Evolutionary conservation across 257 asterid species (phyloP), one percentile per base, ranked within the genome.

Genomic region (Nyctanthes arbortristis): DNA sequence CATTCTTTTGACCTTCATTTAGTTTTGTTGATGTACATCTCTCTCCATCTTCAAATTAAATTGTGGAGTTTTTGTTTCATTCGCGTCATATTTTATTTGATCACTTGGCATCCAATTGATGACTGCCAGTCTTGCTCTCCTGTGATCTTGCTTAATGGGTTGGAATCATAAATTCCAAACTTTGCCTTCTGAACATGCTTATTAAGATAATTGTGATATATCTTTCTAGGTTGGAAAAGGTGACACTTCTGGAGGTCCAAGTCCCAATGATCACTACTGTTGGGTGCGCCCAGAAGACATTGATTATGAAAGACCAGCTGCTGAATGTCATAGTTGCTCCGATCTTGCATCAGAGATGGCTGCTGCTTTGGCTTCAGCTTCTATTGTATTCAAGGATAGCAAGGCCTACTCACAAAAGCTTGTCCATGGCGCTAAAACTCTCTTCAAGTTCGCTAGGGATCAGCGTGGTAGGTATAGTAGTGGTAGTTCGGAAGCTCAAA

Each of bases 231-330:
- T 93, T 4, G 98, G 98, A 36, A 63, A 37, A 30, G 98, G 98
- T 71, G 96, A 85, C 62, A 88, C 96, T 11, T 35, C 89, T 10
- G 88, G 86, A 20, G 97, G 90, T 3, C 16, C 52, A 36, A 16
- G 88, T 2, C 82, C 86, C 24, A 93, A 93, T 64, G 98, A 93
- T 72, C 98, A 90, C 72, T 88, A 88, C 68, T 93, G 98, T 67
- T 93, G 98, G 98, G 87, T 82, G 85, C 84, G 97, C 1, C 98
- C 98, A 0, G 98, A 93, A 82, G 97, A 93, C 77, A 93, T 93
- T 54, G 95, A 90, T 74, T 90, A 93, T 0, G 80, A 63, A 0
- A 73, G 98, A 31, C 95, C 93, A 13, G 88, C 88, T 67, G 57
- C 55, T 27, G 83, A 76, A 71, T 93, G 97, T 63, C 61, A 60